Base-by-base conservation (phyloP, 2,329 filamentous ascomycete species). In the Fusarium sp. region DNA sequence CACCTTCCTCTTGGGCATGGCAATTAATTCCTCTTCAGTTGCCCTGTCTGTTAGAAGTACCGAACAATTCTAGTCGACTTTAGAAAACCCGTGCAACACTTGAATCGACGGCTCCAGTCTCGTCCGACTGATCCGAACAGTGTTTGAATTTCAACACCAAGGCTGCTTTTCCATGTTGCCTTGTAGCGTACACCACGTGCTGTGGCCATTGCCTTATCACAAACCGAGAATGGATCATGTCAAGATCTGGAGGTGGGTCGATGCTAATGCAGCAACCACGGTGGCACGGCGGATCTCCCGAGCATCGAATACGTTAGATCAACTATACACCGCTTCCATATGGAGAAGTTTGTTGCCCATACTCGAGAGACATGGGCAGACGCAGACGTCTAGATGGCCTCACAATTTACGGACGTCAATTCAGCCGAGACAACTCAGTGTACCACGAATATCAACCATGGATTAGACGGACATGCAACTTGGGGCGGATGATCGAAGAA, bases 1-100 rank as follows among this genome's bases (percentile, higher is more conserved):
- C 71, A 77, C 73, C 70, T 68, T 58, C 25, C 45, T 57, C 66
- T 45, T 43, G 48, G 50, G 54, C 39, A 70, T 67, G 32, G 58
- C 30, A 52, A 39, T 35, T 57, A 45, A 41, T 23, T 30, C 10
- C 25, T 35, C 54, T 25, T 57, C 35, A 23, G 16, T 14, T 43
- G 30, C 25, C n/a, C 35, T 14, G 23, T 30, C 35, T 23, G 23
- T 39, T 41, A 23, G 56, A 39, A 8, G 56, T 57, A 37, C 52
- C 23, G 23, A 27, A 27, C 35, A n/a, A 39, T 39, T 58, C 23
- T 20, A 37, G 23, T n/a, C 35, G 35, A 25, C 23, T 39, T 30
- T 27, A 30, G 16, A 18, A 25, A 41, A 7, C 16, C 20, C 35
- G 27, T 41, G 7, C 23, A n/a, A 39, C 35, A n/a, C 35, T 20